Conservation (phyloP, 352 stramenopile species). For the Globisporangium paroecandrum region DNA sequence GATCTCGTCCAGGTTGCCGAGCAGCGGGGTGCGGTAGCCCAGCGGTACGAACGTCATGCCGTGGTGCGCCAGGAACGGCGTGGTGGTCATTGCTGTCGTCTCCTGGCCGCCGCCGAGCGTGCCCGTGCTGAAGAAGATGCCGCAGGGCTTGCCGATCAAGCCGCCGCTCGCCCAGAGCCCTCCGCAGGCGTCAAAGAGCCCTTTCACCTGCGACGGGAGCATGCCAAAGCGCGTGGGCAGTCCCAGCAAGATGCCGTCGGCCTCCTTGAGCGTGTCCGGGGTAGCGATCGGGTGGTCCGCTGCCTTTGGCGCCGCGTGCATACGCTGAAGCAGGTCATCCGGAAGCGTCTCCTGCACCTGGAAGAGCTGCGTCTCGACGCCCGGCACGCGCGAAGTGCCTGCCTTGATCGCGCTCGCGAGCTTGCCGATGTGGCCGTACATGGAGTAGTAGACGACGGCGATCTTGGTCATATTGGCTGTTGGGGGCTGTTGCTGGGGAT, state of each 20-base stretch:
- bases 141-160: constrained; percentile 75
- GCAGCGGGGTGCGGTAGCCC: constrained; percentile 43
- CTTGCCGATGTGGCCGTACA: constrained; percentile 79
- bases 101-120: constrained; percentile 80
- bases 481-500: constrained; percentile 2
- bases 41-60: constrained; percentile 87
- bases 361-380: constrained; percentile 51
- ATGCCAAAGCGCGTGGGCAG: constrained; percentile 81
- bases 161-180: constrained; percentile 66
- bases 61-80: constrained; percentile 81
- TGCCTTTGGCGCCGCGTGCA: constrained; percentile 62
- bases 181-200: constrained; percentile 76
- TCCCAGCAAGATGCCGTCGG: constrained; percentile 83
- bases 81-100: constrained; percentile 68
- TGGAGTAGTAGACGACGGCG: constrained; percentile 77
- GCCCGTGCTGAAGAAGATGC: constrained; percentile 73
- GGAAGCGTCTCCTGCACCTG: constrained; percentile 78
- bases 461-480: constrained; percentile 43
- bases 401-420: constrained; percentile 64
- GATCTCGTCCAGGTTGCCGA: constrained; percentile 53
- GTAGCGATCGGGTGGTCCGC: constrained; percentile 49
- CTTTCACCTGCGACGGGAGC: constrained; percentile 78
- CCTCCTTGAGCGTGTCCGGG: constrained; percentile 52
- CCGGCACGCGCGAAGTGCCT: constrained; percentile 49
- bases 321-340: constrained; percentile 64